These are phyloP conservation scores for Pythium grandisporangium DNA, from an alignment of 352 stramenopile species.

Conservation along the genomic window DNA sequence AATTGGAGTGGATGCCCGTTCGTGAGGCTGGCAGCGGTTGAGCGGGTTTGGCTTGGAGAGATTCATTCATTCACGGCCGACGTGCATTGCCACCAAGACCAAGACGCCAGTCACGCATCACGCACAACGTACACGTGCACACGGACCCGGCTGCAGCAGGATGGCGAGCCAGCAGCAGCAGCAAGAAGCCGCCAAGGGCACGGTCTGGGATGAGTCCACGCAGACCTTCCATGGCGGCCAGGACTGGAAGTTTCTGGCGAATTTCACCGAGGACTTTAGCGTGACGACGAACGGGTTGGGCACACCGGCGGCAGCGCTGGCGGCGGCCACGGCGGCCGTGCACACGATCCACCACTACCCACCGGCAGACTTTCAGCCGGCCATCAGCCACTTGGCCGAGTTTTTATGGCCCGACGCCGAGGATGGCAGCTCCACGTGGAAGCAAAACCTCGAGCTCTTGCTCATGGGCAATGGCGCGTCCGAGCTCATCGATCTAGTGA, in stretches of 20 bases:
- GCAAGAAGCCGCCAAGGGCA: not conserved
- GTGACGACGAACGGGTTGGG: constrained; percentile 86
- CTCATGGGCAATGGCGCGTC: constrained; percentile 80
- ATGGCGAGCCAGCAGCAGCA: not conserved
- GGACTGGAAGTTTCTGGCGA: constrained; percentile 87
- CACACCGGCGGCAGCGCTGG: constrained; percentile 60
- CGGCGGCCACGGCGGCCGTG: constrained; percentile 59
- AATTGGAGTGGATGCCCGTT: too few species aligned
- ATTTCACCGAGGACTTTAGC: constrained; percentile 87
- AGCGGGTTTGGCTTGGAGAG: too few species aligned
- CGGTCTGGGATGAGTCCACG: constrained; percentile 69
- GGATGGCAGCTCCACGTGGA: too few species aligned
- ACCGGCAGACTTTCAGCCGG: constrained; percentile 84
- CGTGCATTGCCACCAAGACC: too few species aligned
- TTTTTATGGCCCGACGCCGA: constrained; percentile 74
- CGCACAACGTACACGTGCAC: too few species aligned
- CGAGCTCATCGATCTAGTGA: constrained; percentile 84
- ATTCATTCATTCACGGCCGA: too few species aligned
- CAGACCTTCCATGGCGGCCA: constrained; percentile 89
- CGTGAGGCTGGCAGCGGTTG: too few species aligned
- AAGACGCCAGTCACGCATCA: too few species aligned
- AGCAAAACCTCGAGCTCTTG: constrained; percentile 54
- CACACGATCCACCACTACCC: constrained; percentile 86
- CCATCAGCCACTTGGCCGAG: constrained; percentile 79
- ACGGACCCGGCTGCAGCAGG: too few species aligned